Percentiles rank a stretch among this genome's conserved stretches.
These are phyloP conservation scores for Lentithecium fluviatile DNA, from an alignment of 495 filamentous ascomycete species.

Conservation along the genomic window DNA sequence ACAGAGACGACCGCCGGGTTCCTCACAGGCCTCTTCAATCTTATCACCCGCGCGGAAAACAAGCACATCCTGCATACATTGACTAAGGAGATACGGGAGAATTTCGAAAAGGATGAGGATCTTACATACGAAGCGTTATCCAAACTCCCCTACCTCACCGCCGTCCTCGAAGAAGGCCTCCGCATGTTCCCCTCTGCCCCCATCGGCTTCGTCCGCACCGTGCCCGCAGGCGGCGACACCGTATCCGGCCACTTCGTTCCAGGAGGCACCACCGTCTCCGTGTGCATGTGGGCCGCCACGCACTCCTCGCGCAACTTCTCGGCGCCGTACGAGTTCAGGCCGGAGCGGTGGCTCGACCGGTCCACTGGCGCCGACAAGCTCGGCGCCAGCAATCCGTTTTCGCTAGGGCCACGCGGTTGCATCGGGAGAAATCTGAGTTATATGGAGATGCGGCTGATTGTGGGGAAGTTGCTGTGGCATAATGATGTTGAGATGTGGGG, in stretches of 20 bases:
- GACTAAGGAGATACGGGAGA: too few relatives aligned
- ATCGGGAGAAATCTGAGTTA: too few relatives aligned
- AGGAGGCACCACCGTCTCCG: conserved; percentile 41
- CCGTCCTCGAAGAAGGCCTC: conserved; percentile 27
- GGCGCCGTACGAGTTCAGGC: conserved; percentile 7
- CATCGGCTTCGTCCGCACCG: conserved; percentile 14
- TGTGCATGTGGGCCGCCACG: conserved; percentile 2
- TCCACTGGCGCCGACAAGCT: conserved; percentile 23
- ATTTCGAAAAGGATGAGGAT: too few relatives aligned
- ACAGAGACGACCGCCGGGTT: too few relatives aligned
- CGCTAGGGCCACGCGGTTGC: conserved; percentile 24
- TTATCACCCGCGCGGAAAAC: too few relatives aligned
- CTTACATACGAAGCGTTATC: too few relatives aligned
- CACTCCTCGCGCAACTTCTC: conserved; percentile 9
- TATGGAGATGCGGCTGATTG: too few relatives aligned
- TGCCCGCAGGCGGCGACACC: conserved; percentile 19
- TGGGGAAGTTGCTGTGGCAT: too few relatives aligned
- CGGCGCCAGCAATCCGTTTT: conserved; percentile 26
- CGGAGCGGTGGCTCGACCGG: conserved; percentile 25
- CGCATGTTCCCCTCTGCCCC: conserved; percentile 26
- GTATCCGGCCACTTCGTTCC: conserved; percentile 12
- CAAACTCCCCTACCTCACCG: too few relatives aligned
- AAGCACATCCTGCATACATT: too few relatives aligned
- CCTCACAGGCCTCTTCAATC: too few relatives aligned
- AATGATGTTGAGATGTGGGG: too few relatives aligned